Conservation (phyloP, 139 green algal species). For the Monoraphidium neglectum region DNA sequence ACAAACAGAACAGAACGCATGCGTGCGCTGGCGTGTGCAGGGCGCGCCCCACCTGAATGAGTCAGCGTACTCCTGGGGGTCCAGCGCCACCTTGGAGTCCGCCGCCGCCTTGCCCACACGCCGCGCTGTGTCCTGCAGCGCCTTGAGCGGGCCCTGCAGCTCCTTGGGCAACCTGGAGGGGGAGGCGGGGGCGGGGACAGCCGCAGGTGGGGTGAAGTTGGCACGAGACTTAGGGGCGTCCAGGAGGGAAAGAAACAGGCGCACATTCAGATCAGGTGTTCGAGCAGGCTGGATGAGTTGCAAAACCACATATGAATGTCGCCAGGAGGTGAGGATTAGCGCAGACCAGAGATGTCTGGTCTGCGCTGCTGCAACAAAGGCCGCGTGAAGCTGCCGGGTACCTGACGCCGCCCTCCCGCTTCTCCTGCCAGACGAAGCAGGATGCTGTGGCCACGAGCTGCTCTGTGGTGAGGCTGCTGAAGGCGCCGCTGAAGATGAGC, state of each 20-base stretch:
- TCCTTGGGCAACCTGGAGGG: slow-evolving; percentile 53
- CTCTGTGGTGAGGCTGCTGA: slow-evolving; percentile 58
- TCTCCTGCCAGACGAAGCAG: slow-evolving; percentile 81
- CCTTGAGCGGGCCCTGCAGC: slow-evolving; percentile 43
- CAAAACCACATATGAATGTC: too few relatives aligned
- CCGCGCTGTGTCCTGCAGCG: slow-evolving; percentile 64
- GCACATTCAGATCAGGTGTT: too few relatives aligned
- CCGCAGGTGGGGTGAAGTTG: too few relatives aligned
- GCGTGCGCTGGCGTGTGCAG: too few relatives aligned
- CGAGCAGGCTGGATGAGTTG: too few relatives aligned
- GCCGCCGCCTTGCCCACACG: slow-evolving; percentile 46
- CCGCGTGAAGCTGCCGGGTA: too few relatives aligned
- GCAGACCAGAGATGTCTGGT: too few relatives aligned
- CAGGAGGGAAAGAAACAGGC: too few relatives aligned
- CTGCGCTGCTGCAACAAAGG: neutral
- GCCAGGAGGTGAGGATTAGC: too few relatives aligned
- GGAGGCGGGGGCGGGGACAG: too few relatives aligned
- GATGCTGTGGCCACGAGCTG: slow-evolving; percentile 64
- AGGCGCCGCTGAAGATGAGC: slow-evolving; percentile 76
- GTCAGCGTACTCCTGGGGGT: slow-evolving; percentile 72
- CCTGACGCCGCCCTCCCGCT: slow-evolving; percentile 43
- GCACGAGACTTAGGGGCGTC: too few relatives aligned
- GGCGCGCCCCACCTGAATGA: slow-evolving; percentile 14
- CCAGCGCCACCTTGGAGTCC: slow-evolving; percentile 57
- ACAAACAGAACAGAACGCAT: too few relatives aligned